A percentile compares a stretch with the other conserved stretches of the same genome.
These are phyloP conservation scores for Aureobasidium namibiae DNA, from an alignment of 2,329 filamentous ascomycete species.

Conservation along the genomic window DNA sequence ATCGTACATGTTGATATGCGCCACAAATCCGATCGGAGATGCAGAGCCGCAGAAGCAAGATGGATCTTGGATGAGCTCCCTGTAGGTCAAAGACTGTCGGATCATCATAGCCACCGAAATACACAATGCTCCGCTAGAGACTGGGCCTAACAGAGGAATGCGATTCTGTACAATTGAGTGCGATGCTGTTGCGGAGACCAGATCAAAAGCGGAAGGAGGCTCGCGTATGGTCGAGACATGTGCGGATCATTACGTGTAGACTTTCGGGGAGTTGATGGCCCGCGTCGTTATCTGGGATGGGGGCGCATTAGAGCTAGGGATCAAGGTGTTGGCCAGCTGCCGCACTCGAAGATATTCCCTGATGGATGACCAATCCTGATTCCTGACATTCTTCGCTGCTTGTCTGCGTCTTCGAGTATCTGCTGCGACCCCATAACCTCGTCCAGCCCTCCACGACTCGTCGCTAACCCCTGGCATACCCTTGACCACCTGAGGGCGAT, in stretches of 20 bases:
- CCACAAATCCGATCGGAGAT: background rate
- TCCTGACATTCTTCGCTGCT: background rate
- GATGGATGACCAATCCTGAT: conserved; percentile 11
- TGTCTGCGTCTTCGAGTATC: background rate
- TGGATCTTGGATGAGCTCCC: background rate
- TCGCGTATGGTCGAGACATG: background rate
- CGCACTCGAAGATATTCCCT: background rate
- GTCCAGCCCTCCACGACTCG: background rate
- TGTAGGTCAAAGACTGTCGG: too few species aligned
- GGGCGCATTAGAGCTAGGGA: background rate
- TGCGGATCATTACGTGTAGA: conserved; percentile 13
- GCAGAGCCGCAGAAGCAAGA: background rate
- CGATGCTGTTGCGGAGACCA: background rate
- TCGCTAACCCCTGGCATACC: background rate
- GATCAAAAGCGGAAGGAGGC: background rate
- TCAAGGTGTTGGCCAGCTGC: conserved; percentile 1
- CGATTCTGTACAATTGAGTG: background rate
- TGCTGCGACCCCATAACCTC: background rate
- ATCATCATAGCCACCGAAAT: too few species aligned
- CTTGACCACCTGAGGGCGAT: background rate
- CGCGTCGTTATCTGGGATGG: conserved; percentile 7
- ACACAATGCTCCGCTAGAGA: too few species aligned
- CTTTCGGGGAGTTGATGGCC: conserved; percentile 1
- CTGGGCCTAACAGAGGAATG: too few species aligned
- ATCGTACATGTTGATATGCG: background rate